These are phyloP conservation scores for Ophioceras dolichostomum DNA, from an alignment of 2,329 filamentous ascomycete species.

Conservation along the genomic window DNA sequence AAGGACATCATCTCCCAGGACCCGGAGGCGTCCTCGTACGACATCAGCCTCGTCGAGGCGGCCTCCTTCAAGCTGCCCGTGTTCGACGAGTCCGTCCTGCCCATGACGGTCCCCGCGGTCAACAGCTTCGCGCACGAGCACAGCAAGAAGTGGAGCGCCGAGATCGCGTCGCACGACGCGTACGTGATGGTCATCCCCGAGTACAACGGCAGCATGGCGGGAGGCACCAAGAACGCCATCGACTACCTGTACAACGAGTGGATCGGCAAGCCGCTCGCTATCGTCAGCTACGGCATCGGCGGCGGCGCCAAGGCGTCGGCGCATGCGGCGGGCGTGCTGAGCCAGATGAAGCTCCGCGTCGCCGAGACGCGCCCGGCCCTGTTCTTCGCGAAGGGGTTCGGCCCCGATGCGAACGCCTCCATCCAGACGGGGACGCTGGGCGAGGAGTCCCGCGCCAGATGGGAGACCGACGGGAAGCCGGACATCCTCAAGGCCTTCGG, in stretches of 20 bases:
- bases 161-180: constrained; percentile 29
- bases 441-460: background rate
- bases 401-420: background rate
- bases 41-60: constrained; percentile 17
- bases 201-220: constrained; percentile 44
- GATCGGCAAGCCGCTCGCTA: constrained; percentile 37
- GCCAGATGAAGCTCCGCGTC: constrained; percentile 8
- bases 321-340: constrained; percentile 11
- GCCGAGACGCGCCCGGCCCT: constrained; percentile 5
- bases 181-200: constrained; percentile 39
- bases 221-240: constrained; percentile 46
- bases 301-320: constrained; percentile 23
- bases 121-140: constrained; percentile 25
- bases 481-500: background rate
- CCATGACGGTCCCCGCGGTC: constrained; percentile 20
- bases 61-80: constrained; percentile 28
- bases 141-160: constrained; percentile 29
- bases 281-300: constrained; percentile 40
- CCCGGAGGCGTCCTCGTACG: background rate
- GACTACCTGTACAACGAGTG: constrained; percentile 50
- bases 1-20: constrained; percentile 7
- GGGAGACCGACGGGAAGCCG: background rate
- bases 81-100: constrained; percentile 27
- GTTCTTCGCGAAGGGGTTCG: constrained; percentile 1
- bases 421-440: background rate